phyloP scores from a whole-genome alignment of 2,329 filamentous ascomycete genomes.

The Colletotrichum lindemuthianum region DNA sequence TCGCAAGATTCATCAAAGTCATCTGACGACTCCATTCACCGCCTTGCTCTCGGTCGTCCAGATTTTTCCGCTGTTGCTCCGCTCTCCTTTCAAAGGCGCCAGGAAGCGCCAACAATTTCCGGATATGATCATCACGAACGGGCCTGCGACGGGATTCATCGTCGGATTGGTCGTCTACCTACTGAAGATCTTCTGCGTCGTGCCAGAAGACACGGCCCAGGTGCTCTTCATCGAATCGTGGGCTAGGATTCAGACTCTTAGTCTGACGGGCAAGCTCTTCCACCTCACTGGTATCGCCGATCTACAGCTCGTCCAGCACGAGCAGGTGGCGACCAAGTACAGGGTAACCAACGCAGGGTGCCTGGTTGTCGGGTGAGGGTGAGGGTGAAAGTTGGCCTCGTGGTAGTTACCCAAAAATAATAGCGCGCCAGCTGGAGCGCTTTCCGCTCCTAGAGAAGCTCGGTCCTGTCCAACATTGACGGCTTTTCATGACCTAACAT shows the following conservation, averaged over 20 bases:
- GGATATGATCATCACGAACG: conserved; percentile 85
- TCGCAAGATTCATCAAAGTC: conserved; percentile 82
- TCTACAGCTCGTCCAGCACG: conserved; percentile 85
- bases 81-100: conserved; percentile 40
- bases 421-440: not conserved
- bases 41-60: conserved; percentile 72
- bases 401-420: not conserved
- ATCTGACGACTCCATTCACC: conserved; percentile 77
- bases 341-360: conserved; percentile 50
- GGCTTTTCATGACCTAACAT: too few relatives aligned
- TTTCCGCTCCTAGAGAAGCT: too few relatives aligned
- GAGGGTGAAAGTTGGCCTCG: not conserved
- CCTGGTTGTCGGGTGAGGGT: conserved; percentile 43
- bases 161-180: conserved; percentile 64
- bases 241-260: conserved; percentile 84
- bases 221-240: conserved; percentile 93
- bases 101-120: conserved; percentile 60
- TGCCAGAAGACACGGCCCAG: conserved; percentile 67
- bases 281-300: conserved; percentile 73
- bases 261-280: conserved; percentile 84
- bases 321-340: conserved; percentile 63
- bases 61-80: conserved; percentile 66
- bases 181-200: conserved; percentile 57
- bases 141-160: conserved; percentile 87
- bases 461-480: too few relatives aligned